These are phyloP conservation scores for Nitzschia sp. DNA, from an alignment of 108 stramenopile genomes.

Conservation along the genomic window DNA sequence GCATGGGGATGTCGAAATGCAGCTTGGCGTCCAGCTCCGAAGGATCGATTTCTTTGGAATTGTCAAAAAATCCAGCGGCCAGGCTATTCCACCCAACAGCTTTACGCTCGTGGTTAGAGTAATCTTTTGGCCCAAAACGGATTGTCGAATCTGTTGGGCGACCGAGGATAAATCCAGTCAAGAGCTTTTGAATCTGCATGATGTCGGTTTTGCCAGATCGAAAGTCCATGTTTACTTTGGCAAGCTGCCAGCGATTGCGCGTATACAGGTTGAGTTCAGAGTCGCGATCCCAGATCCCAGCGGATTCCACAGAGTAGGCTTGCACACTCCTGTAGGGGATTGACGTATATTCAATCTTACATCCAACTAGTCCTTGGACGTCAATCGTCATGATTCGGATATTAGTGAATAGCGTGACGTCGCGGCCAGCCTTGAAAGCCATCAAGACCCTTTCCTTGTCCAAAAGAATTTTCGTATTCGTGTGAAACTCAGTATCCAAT, in stretches of 20 bases:
- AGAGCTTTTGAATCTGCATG: conserved; percentile 51
- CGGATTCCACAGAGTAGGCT: conserved; percentile 63
- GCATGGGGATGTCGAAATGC: conserved; percentile 45
- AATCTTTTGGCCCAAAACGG: conserved; percentile 9
- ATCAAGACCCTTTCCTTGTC: conserved; percentile 59
- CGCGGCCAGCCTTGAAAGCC: conserved; percentile 72
- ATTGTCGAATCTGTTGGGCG: conserved; percentile 9
- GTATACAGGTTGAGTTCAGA: conserved; percentile 52
- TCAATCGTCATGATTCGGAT: conserved; percentile 38
- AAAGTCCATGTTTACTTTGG: conserved; percentile 47
- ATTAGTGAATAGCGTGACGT: conserved; percentile 54
- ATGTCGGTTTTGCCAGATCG: conserved; percentile 57
- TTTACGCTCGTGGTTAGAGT: conserved; percentile 2
- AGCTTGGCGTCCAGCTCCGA: conserved; percentile 39
- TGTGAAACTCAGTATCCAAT: conserved; percentile 48
- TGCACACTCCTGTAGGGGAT: conserved; percentile 52
- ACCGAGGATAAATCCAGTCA: conserved; percentile 58
- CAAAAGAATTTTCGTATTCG: conserved; percentile 46
- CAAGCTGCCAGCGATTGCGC: conserved; percentile 31
- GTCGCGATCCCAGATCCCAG: conserved; percentile 67
- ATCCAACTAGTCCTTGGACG: conserved; percentile 54
- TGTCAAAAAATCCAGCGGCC: conserved; percentile 33
- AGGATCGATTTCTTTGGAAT: conserved; percentile 52
- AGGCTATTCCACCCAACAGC: conserved; percentile 7
- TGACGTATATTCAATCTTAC: conserved; percentile 55